These are phyloP conservation scores for Phaeosphaeriaceae sp. DNA, from an alignment of 2,329 filamentous ascomycete species.

Conservation along the genomic window DNA sequence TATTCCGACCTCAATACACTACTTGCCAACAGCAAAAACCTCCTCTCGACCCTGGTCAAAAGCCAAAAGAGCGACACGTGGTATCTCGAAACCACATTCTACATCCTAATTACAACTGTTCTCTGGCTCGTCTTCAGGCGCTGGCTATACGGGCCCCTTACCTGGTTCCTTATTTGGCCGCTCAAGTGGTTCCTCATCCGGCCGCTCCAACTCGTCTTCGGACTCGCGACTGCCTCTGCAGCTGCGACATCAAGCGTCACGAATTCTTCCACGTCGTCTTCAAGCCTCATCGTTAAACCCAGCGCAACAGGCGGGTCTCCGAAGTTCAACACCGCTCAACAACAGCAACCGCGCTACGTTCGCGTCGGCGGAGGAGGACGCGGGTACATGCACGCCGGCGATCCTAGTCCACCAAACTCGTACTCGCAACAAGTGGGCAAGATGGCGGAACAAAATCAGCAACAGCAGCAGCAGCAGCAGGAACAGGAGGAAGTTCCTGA, in stretches of 20 bases:
- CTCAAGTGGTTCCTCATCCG: constrained; percentile 72
- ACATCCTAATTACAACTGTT: constrained; percentile 78
- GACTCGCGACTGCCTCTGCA: constrained; percentile 53
- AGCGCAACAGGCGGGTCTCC: constrained; percentile 51
- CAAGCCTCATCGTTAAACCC: constrained; percentile 53
- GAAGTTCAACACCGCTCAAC: constrained; percentile 33
- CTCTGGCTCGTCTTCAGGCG: constrained; percentile 86
- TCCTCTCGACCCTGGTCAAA: constrained; percentile 79
- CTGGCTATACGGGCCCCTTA: constrained; percentile 85
- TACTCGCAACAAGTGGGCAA: constrained; percentile 44
- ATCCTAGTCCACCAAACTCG: constrained; percentile 45
- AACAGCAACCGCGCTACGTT: constrained; percentile 42
- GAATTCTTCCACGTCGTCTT: constrained; percentile 25
- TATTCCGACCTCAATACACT: constrained; percentile 82
- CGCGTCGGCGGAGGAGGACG: constrained; percentile 60
- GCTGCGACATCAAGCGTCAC: constrained; percentile 26
- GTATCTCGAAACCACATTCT: constrained; percentile 92
- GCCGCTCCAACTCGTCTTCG: too few relatives aligned
- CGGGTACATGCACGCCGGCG: constrained; percentile 51
- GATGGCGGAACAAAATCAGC: constrained; percentile 29
- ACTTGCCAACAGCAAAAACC: constrained; percentile 73
- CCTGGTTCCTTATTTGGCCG: constrained; percentile 88
- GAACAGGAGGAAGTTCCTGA: constrained; percentile 26
- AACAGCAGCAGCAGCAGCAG: constrained; percentile 31
- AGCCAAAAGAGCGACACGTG: constrained; percentile 97